phyloP scores from a whole-genome alignment of 352 stramenopile genomes.

The Thraustochytrium striatum region DNA sequence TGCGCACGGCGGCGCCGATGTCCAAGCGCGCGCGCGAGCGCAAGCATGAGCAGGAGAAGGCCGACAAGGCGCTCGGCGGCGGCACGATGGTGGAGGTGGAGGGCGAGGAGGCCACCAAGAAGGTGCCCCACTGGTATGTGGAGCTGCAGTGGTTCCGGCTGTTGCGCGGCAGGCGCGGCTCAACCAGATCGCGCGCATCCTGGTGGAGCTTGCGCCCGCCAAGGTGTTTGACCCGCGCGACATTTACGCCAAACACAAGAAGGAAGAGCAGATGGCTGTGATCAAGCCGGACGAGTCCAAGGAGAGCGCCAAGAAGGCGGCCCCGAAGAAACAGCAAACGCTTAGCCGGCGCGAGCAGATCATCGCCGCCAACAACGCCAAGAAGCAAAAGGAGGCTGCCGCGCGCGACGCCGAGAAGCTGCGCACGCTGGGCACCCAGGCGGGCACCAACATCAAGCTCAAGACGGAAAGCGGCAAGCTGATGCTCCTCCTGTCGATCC shows the following conservation, averaged over 20 bases:
- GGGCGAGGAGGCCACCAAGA: constrained; percentile 41
- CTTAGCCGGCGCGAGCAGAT: constrained; percentile 39
- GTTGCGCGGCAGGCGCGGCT: constrained; percentile 38
- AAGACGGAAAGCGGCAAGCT: constrained; percentile 48
- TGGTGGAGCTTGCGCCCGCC: constrained; percentile 45
- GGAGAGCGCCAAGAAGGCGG: constrained; percentile 26
- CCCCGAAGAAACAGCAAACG: constrained; percentile 14
- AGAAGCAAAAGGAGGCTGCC: constrained; percentile 43
- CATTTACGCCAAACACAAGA: constrained; percentile 32
- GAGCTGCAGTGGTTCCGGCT: constrained; percentile 50
- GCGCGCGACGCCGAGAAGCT: constrained; percentile 45
- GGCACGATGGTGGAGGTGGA: constrained; percentile 44
- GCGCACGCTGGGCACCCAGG: constrained; percentile 25
- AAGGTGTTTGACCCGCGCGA: constrained; percentile 48
- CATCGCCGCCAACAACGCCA: constrained; percentile 15
- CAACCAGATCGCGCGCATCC: constrained; percentile 47
- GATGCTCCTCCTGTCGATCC: constrained; percentile 35
- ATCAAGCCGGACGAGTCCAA: not conserved
- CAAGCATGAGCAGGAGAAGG: constrained; percentile 48
- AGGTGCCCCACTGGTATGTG: constrained; percentile 28
- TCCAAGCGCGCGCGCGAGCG: constrained; percentile 41
- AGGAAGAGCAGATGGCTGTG: constrained; percentile 1
- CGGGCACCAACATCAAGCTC: constrained; percentile 46
- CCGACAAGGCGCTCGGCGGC: constrained; percentile 43
- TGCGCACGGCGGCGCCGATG: constrained; percentile 17